Evolutionary conservation across 2,329 filamentous ascomycete genomes (phyloP), one percentile per base, ranked within the genome.

Genomic region (Ilyonectria sp.): DNA sequence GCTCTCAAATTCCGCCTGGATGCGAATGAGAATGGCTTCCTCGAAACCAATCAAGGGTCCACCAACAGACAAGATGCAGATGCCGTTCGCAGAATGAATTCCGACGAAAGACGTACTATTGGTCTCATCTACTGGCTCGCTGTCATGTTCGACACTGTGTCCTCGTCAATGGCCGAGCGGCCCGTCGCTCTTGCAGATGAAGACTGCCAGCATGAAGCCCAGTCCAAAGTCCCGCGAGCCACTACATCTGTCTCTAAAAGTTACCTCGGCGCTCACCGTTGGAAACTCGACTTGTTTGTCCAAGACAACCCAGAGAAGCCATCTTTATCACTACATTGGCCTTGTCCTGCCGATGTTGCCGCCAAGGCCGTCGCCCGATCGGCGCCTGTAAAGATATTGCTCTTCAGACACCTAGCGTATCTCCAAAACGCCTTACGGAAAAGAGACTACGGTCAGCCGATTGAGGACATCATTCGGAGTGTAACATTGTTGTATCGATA

Each of bases 111-210:
- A 5, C 75, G 82, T 9, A 89, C 88, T 0, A 80, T 90, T 8
- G 82, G 86, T 19, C 75, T 90, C 11, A 70, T 90, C 1, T 89
- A 86, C 71, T 90, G 88, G 88, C 75, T 90, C 3, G 86, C 85
- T 0, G 80, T 89, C 50, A 90, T 89, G 87, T 86, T 88, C 47
- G 87, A 90, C 71, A 89, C 87, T 0, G 76, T 89, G 13, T 87
- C 85, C 0, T 83, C 87, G 0, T 85, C 86, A 0, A 86, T 90
- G 81, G 81, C 85, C 43, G 69, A 78, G 47, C 49, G 77, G 19
- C 74, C 76, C 0, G 74, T 82, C 1, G 77, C 78, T 0, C 73
- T 83, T 0, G 73, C 76, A 0, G 81, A 82, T 26, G 80, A 82
- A 17, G 80, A 82, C 15, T 81, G 80, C 43, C 79, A 80, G 23